A percentile compares a stretch with the other conserved stretches of the same genome.
Conservation (phyloP, 805 yeast species). For the Yamadazyma insecticola region DNA sequence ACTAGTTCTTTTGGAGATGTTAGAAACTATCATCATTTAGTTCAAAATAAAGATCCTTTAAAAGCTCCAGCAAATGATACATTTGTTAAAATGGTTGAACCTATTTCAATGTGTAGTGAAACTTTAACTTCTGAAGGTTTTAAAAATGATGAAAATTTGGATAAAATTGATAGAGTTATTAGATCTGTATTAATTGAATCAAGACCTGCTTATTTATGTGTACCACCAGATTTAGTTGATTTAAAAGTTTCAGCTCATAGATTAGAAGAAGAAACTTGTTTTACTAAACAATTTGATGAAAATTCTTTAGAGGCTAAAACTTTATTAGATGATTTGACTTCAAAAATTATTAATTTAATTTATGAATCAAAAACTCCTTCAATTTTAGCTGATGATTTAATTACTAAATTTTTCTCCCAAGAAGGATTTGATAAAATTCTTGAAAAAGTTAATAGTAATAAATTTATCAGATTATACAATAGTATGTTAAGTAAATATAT, state of each 20-base stretch:
- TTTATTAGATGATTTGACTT: slow-evolving; percentile 18
- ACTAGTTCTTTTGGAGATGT: not conserved
- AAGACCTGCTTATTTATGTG: slow-evolving; percentile 77
- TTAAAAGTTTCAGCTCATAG: slow-evolving; percentile 17
- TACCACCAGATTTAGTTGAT: slow-evolving; percentile 70
- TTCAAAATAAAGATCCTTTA: slow-evolving; percentile 47
- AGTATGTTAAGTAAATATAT: slow-evolving; percentile 67
- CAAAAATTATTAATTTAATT: slow-evolving; percentile 43
- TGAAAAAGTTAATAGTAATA: slow-evolving; percentile 30
- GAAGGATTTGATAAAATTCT: slow-evolving; percentile 46
- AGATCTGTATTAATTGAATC: slow-evolving; percentile 48
- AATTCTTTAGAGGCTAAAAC: slow-evolving; percentile 6
- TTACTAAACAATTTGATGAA: slow-evolving; percentile 4
- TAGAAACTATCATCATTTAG: slow-evolving; percentile 51
- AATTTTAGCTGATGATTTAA: slow-evolving; percentile 65
- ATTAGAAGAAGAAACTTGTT: slow-evolving; percentile 14
- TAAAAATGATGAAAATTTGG: slow-evolving; percentile 34
- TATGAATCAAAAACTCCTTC: slow-evolving; percentile 56
- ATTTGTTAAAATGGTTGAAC: slow-evolving; percentile 60
- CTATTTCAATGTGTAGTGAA: slow-evolving; percentile 45
- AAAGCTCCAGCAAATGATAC: slow-evolving; percentile 59
- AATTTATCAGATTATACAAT: slow-evolving; percentile 45
- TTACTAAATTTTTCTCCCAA: slow-evolving; percentile 55
- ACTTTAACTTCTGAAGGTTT: slow-evolving; percentile 28
- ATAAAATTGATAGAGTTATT: slow-evolving; percentile 67